Base-by-base conservation (phyloP, 129 eudicot species). In the Saposhnikovia divaricata region DNA sequence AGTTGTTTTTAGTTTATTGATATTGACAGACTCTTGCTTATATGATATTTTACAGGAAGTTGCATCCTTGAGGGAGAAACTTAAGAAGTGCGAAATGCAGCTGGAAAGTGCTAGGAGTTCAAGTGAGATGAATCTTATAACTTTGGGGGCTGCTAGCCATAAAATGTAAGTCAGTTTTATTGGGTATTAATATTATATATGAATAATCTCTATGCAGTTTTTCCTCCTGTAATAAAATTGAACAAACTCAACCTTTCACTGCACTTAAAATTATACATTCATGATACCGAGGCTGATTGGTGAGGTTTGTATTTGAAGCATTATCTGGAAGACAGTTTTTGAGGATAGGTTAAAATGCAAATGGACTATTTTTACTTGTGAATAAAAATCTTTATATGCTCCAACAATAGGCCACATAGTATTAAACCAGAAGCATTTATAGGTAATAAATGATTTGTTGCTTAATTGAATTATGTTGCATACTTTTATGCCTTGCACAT, bases 1-100 rank as follows among this genome's bases (percentile, higher is more conserved):
- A 31, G 34, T 31, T 31, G 34, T 31, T 31, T 31, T 31, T 31
- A 31, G 34, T 31, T 31, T 18, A 2, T 21, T 37, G 14, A 72
- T 16, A 2, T 46, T 13, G 15, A 9, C 34, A 18, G 15, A 9
- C 34, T 12, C 23, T 27, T 45, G 21, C 34, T 14, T 12, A 47
- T 28, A 43, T 69, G 55, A 72, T 47, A 48, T 11, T 19, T 34
- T 44, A 16, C 74, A 88, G 80, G 90, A 86, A 74, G 83, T 80
- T 81, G 85, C 85, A 53, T 76, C 72, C 79, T 78, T 96, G 77
- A 96, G 82, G 69, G 91, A 85, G 83, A 92, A 90, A 84, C 90
- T 96, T 46, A 87, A 81, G 16, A 87, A 83, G 74, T 84, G 85
- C 55, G 88, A 86, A 81, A 83, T 86, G 6, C 98, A 96, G 47